These are phyloP conservation scores for Fusarium robinianum DNA, from an alignment of 2,329 filamentous ascomycete genomes.

Conservation along the genomic window DNA sequence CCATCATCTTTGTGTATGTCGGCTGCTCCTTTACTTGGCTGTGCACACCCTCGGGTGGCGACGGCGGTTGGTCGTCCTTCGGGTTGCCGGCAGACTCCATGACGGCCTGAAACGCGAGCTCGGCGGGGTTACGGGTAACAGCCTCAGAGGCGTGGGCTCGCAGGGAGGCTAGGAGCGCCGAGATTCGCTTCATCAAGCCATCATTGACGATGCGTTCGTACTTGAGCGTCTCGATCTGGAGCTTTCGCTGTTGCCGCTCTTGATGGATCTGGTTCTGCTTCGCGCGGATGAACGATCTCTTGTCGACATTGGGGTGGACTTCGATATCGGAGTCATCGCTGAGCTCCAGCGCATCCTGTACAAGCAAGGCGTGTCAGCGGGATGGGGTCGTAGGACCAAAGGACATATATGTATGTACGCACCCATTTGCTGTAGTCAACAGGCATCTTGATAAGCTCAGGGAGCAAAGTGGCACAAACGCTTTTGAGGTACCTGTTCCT, in stretches of 20 bases:
- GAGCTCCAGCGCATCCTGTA: slow-evolving; percentile 85
- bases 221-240: slow-evolving; percentile 87
- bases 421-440: slow-evolving; percentile 73
- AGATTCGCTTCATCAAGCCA: slow-evolving; percentile 83
- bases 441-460: slow-evolving; percentile 56
- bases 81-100: slow-evolving; percentile 78
- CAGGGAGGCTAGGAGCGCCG: slow-evolving; percentile 73
- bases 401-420: too few relatives aligned
- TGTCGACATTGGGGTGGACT: slow-evolving; percentile 98
- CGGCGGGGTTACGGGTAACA: slow-evolving; percentile 68
- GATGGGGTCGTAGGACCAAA: background rate
- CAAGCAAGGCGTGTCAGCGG: slow-evolving; percentile 15
- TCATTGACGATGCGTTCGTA: slow-evolving; percentile 95
- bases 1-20: slow-evolving; percentile 97
- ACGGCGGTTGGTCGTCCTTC: slow-evolving; percentile 74
- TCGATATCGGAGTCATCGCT: slow-evolving; percentile 98
- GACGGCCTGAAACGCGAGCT: slow-evolving; percentile 86
- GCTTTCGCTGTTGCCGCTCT: slow-evolving; percentile 81
- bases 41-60: slow-evolving; percentile 79
- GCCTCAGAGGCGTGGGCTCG: slow-evolving; percentile 73
- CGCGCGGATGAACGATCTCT: slow-evolving; percentile 95
- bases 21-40: slow-evolving; percentile 73
- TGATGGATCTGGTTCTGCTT: slow-evolving; percentile 98
- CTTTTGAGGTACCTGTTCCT: too few relatives aligned
- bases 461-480: too few relatives aligned